A percentile compares a stretch with the other conserved stretches of the same genome.
Conservation (phyloP, 1,284 basidiomycete genomes). For the Trametes pubescens region DNA sequence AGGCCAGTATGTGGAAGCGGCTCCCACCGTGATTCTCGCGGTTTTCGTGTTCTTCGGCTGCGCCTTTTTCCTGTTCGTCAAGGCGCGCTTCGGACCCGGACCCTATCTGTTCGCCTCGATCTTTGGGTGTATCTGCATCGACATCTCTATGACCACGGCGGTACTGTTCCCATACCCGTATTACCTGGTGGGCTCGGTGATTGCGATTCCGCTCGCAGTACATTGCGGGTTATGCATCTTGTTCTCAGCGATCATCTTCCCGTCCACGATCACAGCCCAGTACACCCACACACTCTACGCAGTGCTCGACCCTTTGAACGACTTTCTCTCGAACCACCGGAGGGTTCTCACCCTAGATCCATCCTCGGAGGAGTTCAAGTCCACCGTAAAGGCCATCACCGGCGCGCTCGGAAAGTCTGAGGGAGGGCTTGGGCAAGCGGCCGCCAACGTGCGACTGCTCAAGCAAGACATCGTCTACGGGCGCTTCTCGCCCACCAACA, state of each 20-base stretch:
- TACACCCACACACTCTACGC: conserved; percentile 63
- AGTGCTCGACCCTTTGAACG: conserved; percentile 61
- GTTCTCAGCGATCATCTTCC: conserved; percentile 67
- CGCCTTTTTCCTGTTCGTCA: conserved; percentile 69
- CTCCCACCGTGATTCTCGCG: conserved; percentile 66
- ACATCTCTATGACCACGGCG: conserved; percentile 67
- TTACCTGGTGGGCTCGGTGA: conserved; percentile 60
- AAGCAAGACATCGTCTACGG: conserved; percentile 71
- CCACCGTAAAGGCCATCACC: conserved; percentile 43
- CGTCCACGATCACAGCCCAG: conserved; percentile 68
- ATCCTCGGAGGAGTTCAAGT: conserved; percentile 56
- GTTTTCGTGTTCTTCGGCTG: conserved; percentile 75
- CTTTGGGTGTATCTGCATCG: conserved; percentile 66
- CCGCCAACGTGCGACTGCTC: conserved; percentile 63
- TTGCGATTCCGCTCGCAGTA: conserved; percentile 68
- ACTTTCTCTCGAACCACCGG: conserved; percentile 58
- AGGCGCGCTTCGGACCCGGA: conserved; percentile 68
- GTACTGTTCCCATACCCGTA: conserved; percentile 73
- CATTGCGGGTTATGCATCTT: conserved; percentile 68
- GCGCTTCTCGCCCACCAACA: conserved; percentile 70
- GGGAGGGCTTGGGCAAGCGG: conserved; percentile 59
- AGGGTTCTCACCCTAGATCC: conserved; percentile 55
- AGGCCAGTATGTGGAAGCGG: conserved; percentile 68
- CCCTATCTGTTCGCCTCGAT: conserved; percentile 69
- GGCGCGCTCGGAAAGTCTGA: conserved; percentile 59